Evolutionary conservation across 2,329 filamentous ascomycete species (phyloP), one percentile per base, ranked within the genome.

Genomic region (Colletotrichum gigasporum): DNA sequence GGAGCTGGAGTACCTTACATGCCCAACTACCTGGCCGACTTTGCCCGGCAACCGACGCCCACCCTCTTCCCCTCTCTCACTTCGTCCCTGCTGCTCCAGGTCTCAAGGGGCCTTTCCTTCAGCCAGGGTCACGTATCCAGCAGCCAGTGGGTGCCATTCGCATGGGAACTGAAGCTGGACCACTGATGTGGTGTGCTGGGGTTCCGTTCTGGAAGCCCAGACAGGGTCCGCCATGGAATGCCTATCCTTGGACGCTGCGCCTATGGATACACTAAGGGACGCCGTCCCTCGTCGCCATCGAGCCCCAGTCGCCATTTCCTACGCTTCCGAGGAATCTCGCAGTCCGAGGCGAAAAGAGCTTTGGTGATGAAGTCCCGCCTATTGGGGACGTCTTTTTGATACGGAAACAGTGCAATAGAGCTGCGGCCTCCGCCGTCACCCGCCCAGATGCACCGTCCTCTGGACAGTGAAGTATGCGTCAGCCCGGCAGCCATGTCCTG

Each of bases 121-220:
- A 9, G 37, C 45, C 37, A 52, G 37, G 45, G 32, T 47, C 18
- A 42, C 30, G 41, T 20, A 32, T 41, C 37, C 12, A 26, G 18
- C 9, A 11, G 8, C 18, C 12, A 54, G 51, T 35, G 58, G 58
- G 39, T 63, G 45, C 60, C 32, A 30, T 54, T 59, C 39, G 54
- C 59, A 63, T 52, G 54, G 54, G 45, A 50, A 20, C n/a, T 60
- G 39, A 30, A 35, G 16, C 45, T 51, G 26, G 20, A 14, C 34
- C 42, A 45, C 35, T 22, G 12, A 39, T 22, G 14, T 44, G 30
- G 37, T 56, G 30, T 39, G 26, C 41, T 60, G 35, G 61, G 24
- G 11, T 48, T 48, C 28, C 24, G 32, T 42, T 64, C 55, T 53
- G 47, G 61, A 60, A 48, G 55, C 41, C 26, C 39, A 53, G 34